Evolutionary conservation across 2,329 filamentous ascomycete genomes (phyloP).

Genomic region (Corynespora cassiicola): DNA sequence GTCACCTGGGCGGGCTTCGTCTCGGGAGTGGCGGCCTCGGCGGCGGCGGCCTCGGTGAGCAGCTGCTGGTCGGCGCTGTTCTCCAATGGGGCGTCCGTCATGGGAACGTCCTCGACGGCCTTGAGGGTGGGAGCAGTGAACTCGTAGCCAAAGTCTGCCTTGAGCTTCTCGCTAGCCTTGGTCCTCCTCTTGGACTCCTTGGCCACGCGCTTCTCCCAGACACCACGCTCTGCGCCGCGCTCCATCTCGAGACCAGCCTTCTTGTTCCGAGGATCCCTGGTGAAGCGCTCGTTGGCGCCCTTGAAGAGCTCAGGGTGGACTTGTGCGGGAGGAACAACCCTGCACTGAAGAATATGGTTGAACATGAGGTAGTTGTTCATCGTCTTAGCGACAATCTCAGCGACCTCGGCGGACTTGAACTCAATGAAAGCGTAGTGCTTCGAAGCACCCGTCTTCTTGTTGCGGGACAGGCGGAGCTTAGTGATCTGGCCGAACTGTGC

Average conservation of each 20-base stretch:
- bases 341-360: constrained; percentile 90
- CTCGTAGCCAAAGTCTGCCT: constrained; percentile 82
- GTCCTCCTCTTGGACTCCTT: constrained; percentile 75
- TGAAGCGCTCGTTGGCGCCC: constrained; percentile 88
- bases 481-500: constrained; percentile 87
- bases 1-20: constrained; percentile 12
- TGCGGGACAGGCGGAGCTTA: constrained; percentile 82
- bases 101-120: constrained; percentile 55
- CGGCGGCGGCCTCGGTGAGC: constrained; percentile 27
- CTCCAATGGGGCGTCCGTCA: constrained; percentile 30
- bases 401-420: constrained; percentile 78
- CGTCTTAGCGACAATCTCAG: constrained; percentile 88
- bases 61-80: constrained; percentile 33
- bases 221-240: constrained; percentile 73
- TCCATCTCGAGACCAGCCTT: constrained; percentile 79
- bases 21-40: constrained; percentile 23
- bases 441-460: constrained; percentile 86
- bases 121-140: constrained; percentile 78
- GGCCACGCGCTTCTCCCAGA: constrained; percentile 79
- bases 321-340: constrained; percentile 76
- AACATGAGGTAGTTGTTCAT: constrained; percentile 99
- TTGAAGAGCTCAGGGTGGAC: constrained; percentile 86
- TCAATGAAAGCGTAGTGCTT: constrained; percentile 97
- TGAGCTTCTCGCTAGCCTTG: constrained; percentile 75
- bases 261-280: constrained; percentile 85